Base-by-base conservation (phyloP, 257 asterid species). In the Leonotis leonurus region DNA sequence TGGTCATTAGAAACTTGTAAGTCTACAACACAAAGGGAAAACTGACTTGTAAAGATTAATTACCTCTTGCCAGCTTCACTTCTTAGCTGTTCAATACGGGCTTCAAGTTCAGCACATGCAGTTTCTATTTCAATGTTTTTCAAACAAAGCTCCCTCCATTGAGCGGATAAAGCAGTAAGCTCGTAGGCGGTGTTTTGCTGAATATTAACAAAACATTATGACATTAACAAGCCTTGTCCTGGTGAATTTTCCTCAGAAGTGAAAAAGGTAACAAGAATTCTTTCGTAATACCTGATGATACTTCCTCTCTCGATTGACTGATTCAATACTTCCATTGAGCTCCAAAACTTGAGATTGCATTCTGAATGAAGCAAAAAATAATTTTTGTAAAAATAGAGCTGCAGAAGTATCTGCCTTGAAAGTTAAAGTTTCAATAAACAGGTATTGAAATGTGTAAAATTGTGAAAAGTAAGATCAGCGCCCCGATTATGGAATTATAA, bases 131-230 rank as follows among this genome's bases (percentile, higher is more conserved):
- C 95, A 56, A 80, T 87, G 78, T 85, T 93, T 75, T 93, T 93
- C 74, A 73, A 32, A 69, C 97, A 87, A 32, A 93, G 94, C 72
- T 93, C 99, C 76, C 85, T 85, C 97, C 94, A 89, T 81, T 93
- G 99, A 48, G 83, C 68, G 52, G 97, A 85, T 70, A 89, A 74
- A 40, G 97, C 95, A 71, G 69, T 79, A 45, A 93, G 96, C 86
- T 93, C 99, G 39, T 85, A 85, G 44, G 96, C 95, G n/a, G 95
- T 80, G 76, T 78, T 87, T 89, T 87, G 97, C 99, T 93, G 94
- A 62, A 72, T 57, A 78, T 48, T 50, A 56, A 70, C 13, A 48
- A 24, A 62, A 35, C 13, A 62, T 33, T 9, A 64, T 56, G 3
- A 17, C 46, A 58, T 58, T 39, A 46, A 18, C 52, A 33, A 41